These are phyloP conservation scores for Symbiodinium pilosum DNA, from an alignment of 73 alveolate species.

Conservation along the genomic window DNA sequence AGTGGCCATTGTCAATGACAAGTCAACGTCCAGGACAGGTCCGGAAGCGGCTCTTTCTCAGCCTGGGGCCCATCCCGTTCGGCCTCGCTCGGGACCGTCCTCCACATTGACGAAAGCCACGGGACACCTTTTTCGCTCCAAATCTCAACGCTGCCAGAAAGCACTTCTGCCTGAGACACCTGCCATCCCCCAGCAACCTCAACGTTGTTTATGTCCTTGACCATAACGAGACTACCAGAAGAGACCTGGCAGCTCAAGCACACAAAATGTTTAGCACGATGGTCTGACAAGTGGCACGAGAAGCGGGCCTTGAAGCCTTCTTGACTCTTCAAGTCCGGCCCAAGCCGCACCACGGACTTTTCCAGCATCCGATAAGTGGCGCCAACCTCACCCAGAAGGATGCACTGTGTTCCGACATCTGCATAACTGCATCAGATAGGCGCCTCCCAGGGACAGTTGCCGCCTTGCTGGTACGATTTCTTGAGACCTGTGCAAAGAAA, in stretches of 20 bases:
- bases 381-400: conserved; percentile 9
- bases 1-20: neutral
- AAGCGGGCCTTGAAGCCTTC: conserved; percentile 57
- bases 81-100: conserved; percentile 47
- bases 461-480: conserved; percentile 62
- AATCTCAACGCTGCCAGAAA: too few relatives aligned
- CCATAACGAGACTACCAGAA: conserved; percentile 28
- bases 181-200: conserved; percentile 57
- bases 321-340: conserved; percentile 43
- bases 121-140: conserved; percentile 24
- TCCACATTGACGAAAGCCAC: conserved; percentile 29
- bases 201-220: conserved; percentile 47
- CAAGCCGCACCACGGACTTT: conserved; percentile 27
- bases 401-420: neutral
- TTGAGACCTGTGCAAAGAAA: neutral
- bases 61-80: conserved; percentile 44
- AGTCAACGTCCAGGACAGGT: neutral
- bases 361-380: conserved; percentile 86
- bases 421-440: too few relatives aligned
- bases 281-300: neutral
- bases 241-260: neutral
- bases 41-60: neutral
- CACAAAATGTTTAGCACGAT: neutral
- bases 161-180: neutral
- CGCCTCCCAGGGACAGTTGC: conserved; percentile 80